Percentiles rank a stretch among this genome's conserved stretches.
phyloP scores from a whole-genome alignment of 495 filamentous ascomycete genomes.

The Letharia lupina region DNA sequence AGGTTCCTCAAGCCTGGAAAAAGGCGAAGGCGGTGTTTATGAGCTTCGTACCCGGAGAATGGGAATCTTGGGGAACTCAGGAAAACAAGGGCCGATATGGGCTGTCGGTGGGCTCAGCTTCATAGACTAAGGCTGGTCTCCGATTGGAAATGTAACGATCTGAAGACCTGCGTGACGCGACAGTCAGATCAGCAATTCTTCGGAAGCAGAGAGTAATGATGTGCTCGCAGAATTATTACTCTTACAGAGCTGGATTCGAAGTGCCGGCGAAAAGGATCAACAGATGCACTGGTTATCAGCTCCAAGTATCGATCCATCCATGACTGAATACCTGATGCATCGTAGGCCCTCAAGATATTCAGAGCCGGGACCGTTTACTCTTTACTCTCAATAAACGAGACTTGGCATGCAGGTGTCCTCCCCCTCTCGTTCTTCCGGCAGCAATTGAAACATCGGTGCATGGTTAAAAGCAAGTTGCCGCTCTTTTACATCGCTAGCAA shows the following conservation, averaged over 20 bases:
- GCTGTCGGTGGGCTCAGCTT: not conserved
- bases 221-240: not conserved
- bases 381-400: not conserved
- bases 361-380: no score
- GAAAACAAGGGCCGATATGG: not conserved
- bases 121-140: not conserved
- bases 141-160: not conserved
- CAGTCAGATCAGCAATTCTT: not conserved
- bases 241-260: not conserved
- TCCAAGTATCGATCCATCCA: not conserved
- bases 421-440: no score
- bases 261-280: not conserved
- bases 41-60: not conserved
- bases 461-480: not conserved
- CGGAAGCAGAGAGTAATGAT: not conserved
- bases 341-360: not conserved
- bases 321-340: not conserved
- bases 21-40: not conserved
- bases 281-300: not conserved
- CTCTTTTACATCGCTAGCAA: not conserved
- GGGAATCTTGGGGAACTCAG: not conserved
- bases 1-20: not conserved
- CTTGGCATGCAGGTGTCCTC: not conserved
- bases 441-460: not conserved
- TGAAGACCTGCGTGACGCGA: no score